Conservation (phyloP, 306 rosid species). For the Albizia julibrissin region DNA sequence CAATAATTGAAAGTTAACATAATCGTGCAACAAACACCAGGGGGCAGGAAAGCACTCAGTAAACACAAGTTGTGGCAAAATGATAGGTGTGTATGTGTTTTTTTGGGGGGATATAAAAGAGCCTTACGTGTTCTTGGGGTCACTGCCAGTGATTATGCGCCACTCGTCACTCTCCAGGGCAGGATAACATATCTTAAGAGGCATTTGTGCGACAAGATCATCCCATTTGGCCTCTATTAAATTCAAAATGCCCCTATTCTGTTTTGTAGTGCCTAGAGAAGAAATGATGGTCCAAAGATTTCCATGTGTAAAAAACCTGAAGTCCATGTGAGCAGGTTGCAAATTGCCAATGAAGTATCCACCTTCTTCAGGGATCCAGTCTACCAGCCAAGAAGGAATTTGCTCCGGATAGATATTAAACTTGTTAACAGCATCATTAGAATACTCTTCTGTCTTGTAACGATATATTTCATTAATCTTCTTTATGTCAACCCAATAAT, state of each 20-base stretch:
- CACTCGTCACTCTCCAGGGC: slow-evolving; percentile 86
- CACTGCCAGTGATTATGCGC: slow-evolving; percentile 89
- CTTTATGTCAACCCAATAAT: slow-evolving; percentile 85
- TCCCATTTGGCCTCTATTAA: slow-evolving; percentile 91
- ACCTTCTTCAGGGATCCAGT: slow-evolving; percentile 89
- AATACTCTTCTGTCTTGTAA: slow-evolving; percentile 90
- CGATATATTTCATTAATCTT: slow-evolving; percentile 95
- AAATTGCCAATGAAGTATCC: slow-evolving; percentile 92
- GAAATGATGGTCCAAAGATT: slow-evolving; percentile 91
- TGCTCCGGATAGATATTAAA: slow-evolving; percentile 97
- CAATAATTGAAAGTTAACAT: slow-evolving; percentile 17
- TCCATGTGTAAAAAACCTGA: slow-evolving; percentile 88
- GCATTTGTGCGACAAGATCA: slow-evolving; percentile 82
- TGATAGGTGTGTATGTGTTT: background rate
- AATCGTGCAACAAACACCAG: background rate
- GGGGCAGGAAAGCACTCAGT: background rate
- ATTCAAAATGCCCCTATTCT: slow-evolving; percentile 69
- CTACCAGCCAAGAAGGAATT: slow-evolving; percentile 93
- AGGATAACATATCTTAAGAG: slow-evolving; percentile 90
- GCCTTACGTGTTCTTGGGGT: slow-evolving; percentile 93
- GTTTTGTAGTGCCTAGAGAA: slow-evolving; percentile 72
- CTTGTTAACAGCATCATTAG: slow-evolving; percentile 86
- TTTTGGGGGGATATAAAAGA: background rate
- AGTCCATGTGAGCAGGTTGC: slow-evolving; percentile 98
- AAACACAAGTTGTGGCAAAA: background rate